Conservation (phyloP, 345 rosid genomes). For the Eucalyptus pauciflora region DNA sequence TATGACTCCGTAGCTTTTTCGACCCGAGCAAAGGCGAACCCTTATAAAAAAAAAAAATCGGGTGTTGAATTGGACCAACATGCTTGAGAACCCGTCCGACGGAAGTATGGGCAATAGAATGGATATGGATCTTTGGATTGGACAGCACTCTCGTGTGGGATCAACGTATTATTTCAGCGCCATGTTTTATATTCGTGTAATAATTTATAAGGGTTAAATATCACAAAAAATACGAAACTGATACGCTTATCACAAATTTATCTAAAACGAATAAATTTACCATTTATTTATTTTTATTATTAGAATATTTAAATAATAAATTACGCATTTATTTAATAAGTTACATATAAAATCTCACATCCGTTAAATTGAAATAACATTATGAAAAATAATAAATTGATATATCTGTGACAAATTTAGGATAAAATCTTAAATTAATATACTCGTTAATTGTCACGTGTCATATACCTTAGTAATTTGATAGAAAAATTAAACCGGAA, state of each 20-base stretch:
- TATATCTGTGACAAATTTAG: fast-evolving
- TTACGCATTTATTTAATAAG: fast-evolving
- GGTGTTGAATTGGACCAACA: neutral
- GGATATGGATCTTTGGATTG: neutral
- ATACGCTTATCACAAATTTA: fast-evolving
- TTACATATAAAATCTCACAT: too few species aligned
- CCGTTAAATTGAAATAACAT: too few species aligned
- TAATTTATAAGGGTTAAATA: neutral
- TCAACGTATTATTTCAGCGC: fast-evolving
- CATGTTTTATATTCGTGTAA: fast-evolving
- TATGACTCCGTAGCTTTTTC: neutral
- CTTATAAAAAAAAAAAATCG: neutral
- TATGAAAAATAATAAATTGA: fast-evolving
- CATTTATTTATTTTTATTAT: too few species aligned
- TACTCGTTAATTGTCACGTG: fast-evolving
- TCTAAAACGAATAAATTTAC: fast-evolving
- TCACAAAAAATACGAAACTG: fast-evolving
- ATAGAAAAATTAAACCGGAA: fast-evolving
- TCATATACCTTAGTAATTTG: too few species aligned
- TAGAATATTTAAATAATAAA: too few species aligned
- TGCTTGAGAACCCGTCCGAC: fast-evolving
- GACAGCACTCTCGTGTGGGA: fast-evolving
- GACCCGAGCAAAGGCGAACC: neutral
- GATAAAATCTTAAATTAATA: fast-evolving
- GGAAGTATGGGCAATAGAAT: fast-evolving